phyloP scores from a whole-genome alignment of 2,329 filamentous ascomycete genomes.

The Epichloe baconii region DNA sequence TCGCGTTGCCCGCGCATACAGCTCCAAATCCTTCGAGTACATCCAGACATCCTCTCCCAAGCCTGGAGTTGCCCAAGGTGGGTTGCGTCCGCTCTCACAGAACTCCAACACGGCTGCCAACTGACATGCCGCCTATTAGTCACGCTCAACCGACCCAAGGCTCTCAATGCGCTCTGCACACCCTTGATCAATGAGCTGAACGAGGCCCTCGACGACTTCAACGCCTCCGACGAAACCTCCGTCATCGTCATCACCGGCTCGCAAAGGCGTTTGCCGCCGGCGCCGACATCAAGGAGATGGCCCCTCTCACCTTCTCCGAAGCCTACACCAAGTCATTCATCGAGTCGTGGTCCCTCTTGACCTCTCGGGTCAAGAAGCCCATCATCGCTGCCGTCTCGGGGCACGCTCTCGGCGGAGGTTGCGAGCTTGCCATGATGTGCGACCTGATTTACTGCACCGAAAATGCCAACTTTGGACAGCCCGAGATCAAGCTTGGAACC shows the following conservation, averaged over 20 bases:
- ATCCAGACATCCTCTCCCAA: slow-evolving; percentile 72
- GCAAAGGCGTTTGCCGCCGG: slow-evolving; percentile 82
- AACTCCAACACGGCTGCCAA: neutral
- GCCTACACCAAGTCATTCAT: slow-evolving; percentile 91
- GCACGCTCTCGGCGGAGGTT: slow-evolving; percentile 87
- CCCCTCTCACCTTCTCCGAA: slow-evolving; percentile 72
- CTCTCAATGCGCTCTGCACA: slow-evolving; percentile 84
- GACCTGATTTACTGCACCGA: slow-evolving; percentile 87
- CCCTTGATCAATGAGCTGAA: slow-evolving; percentile 88
- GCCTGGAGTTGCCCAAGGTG: slow-evolving; percentile 84
- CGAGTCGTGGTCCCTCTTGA: slow-evolving; percentile 81
- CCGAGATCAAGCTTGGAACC: slow-evolving; percentile 88
- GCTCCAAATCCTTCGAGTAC: slow-evolving; percentile 56
- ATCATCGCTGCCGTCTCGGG: slow-evolving; percentile 90
- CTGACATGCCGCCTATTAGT: slow-evolving; percentile 39
- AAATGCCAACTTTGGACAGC: slow-evolving; percentile 84
- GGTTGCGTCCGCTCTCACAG: slow-evolving; percentile 8
- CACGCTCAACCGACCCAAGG: slow-evolving; percentile 86
- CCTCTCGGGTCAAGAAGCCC: slow-evolving; percentile 78
- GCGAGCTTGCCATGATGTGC: slow-evolving; percentile 95
- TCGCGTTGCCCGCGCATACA: slow-evolving; percentile 38
- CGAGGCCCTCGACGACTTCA: slow-evolving; percentile 57
- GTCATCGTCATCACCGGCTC: slow-evolving; percentile 82
- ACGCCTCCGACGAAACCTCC: slow-evolving; percentile 53
- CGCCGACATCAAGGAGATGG: slow-evolving; percentile 99